Percentiles rank a stretch among this genome's conserved stretches.
Conservation (phyloP, 768 basidiomycete genomes). For the Pilatotrama ljubarskyi region DNA sequence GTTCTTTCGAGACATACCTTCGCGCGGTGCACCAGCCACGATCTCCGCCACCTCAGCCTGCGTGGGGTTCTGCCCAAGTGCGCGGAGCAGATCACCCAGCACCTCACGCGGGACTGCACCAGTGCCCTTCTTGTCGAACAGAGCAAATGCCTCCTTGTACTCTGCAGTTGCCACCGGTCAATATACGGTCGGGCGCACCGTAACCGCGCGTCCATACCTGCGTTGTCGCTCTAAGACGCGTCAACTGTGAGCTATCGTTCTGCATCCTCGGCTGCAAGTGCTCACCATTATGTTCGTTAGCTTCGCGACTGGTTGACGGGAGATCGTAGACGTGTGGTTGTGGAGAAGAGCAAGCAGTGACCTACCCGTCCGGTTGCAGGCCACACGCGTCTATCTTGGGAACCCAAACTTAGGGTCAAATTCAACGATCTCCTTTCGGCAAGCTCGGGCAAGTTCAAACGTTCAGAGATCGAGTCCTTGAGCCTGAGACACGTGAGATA, state of each 20-base stretch:
- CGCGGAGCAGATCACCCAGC: slow-evolving; percentile 89
- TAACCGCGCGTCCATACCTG: slow-evolving; percentile 36
- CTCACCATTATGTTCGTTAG: slow-evolving; percentile 17
- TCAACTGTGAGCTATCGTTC: background rate
- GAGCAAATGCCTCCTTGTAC: slow-evolving; percentile 96
- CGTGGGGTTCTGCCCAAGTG: slow-evolving; percentile 98
- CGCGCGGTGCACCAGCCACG: slow-evolving; percentile 66
- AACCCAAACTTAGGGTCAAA: slow-evolving; percentile 6
- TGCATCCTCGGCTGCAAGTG: too few relatives aligned
- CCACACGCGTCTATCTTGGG: background rate
- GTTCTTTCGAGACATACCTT: slow-evolving; percentile 53
- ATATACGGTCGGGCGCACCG: background rate
- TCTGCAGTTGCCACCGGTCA: slow-evolving; percentile 44
- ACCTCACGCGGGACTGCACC: slow-evolving; percentile 87
- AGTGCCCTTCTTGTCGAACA: slow-evolving; percentile 96
- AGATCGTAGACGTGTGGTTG: slow-evolving; percentile 3
- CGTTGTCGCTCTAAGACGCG: slow-evolving; percentile 48
- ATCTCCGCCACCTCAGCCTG: slow-evolving; percentile 95
- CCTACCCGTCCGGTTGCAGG: background rate
- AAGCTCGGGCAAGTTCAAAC: background rate
- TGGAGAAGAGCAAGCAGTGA: background rate
- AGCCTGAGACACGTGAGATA: too few relatives aligned
- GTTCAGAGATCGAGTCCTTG: too few relatives aligned
- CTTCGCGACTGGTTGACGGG: background rate
- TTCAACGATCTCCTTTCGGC: background rate